phyloP scores from a whole-genome alignment of 148 eudicot species.

The Chenopodium quinoa region DNA sequence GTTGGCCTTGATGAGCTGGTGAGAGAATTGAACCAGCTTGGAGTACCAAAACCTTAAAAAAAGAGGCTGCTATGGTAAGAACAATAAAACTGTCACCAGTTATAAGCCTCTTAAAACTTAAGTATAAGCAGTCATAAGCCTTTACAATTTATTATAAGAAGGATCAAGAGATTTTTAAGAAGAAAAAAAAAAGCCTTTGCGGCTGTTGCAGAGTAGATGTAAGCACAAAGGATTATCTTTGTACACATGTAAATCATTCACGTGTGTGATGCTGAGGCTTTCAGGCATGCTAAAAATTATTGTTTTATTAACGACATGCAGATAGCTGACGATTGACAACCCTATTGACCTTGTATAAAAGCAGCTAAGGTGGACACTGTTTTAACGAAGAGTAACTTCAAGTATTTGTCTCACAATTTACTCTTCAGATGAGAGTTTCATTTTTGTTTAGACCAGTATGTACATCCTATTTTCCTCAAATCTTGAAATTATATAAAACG shows the following conservation, averaged over 20 bases:
- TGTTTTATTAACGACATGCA: not conserved
- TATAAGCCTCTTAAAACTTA: not conserved
- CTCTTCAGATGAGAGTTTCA: too few relatives aligned
- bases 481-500: too few relatives aligned
- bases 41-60: not conserved
- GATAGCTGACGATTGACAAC: not conserved
- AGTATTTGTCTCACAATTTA: too few relatives aligned
- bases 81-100: not conserved
- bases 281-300: not conserved
- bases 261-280: not conserved
- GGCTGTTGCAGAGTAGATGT: not conserved
- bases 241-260: not conserved
- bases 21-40: constrained; percentile 30
- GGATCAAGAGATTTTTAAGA: too few relatives aligned
- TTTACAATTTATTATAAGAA: too few relatives aligned
- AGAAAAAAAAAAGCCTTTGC: not conserved
- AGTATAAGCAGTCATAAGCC: not conserved
- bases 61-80: not conserved
- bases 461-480: too few relatives aligned
- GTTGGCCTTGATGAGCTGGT: constrained; percentile 41
- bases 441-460: too few relatives aligned
- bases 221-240: not conserved
- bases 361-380: too few relatives aligned
- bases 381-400: too few relatives aligned
- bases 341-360: too few relatives aligned